Evolutionary conservation across 2,329 filamentous ascomycete genomes (phyloP), one percentile per base, ranked within the genome.

Genomic region (Penicillium sp.): DNA sequence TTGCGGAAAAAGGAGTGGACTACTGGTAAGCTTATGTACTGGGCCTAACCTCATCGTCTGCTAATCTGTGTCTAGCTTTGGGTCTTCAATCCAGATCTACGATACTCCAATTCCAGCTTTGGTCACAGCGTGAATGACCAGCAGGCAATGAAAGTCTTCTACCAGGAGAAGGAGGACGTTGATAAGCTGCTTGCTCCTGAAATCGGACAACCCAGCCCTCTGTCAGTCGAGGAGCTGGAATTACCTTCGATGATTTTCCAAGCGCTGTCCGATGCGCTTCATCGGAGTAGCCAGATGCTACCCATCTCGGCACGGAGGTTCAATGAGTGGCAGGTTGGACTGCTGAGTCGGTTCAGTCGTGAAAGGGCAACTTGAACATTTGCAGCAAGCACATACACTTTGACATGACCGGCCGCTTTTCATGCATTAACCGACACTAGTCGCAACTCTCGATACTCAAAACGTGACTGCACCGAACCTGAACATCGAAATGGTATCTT

Each of bases 71-170:
- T n/a, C 9, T 41, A 81, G 67, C 57, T 84, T 25, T 85, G 82
- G 83, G 72, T 82, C 48, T 85, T 86, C 67, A 82, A 83, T 7
- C 80, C 81, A 0, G 78, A 83, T 51, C 72, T 85, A 36, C 75
- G 75, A 45, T 81, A 83, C 56, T 82, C 82, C 1, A 79, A 74
- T 9, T 77, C 76, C 9, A 63, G 58, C 39, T n/a, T 56, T 9
- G 53, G 62, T 1, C 51, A 64, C 9, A 66, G 48, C 31, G 58
- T 69, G 8, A 69, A 75, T 39, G 61, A 67, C 2, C 69, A 71
- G 43, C 75, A 79, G n/a, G 80, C 80, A 1, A 75, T 81, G 70
- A 86, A 85, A 58, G 69, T 84, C 18, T 77, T 85, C 51, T 85
- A 78, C 63, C 73, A 79, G 55, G 44, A 58, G 2, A 50, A 68